Base-by-base conservation (phyloP, 169 alveolate species). In the Besnoitia besnoiti region DNA sequence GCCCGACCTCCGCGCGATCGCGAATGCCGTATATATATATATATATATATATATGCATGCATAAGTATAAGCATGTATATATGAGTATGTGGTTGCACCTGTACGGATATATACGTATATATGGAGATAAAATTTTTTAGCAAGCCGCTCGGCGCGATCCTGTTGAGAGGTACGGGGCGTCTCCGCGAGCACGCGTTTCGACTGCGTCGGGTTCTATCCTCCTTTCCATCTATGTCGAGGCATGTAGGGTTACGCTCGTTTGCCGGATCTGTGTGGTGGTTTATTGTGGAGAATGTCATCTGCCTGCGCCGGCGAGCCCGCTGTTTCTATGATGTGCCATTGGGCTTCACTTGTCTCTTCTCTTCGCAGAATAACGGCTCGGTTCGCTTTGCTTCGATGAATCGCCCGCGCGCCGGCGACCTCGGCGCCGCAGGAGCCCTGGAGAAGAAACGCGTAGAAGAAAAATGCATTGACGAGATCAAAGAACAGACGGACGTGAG, bases 391-490 rank as follows among this genome's bases (percentile, higher is more conserved):
- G 73, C 40, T 42, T 76, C 62, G 35, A 90, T 80, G 85, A 59
- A 90, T 30, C 82, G 84, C 7, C 85, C 76, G 40, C 85, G 87
- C 33, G 42, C 90, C 0, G 47, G 37, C 7, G 61, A 37, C 37
- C 21, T 46, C 24, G 85, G 90, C 47, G 85, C 50, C 8, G 90
- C 90, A 14, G 85, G 84, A 0, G 40, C 85, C 40, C 59, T 33
- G 46, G 90, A 90, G 51, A 59, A 89, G 33, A 51, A 47, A 55
- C 93, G 88, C 75, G 93, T 80, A 77, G 90, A 90, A 75, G 93
- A 82, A 59, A 40, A 50, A 76, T 59, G 75, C 42, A 42, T 90
- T 16, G 76, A 90, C n/a, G 90, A 80, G 30, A 79, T 80, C 46
- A 59, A 44, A 44, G 82, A 80, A 35, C 50, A 35, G 46, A 80